Base-by-base conservation (phyloP, 352 stramenopile genomes). In the Discostella stelligera region DNA sequence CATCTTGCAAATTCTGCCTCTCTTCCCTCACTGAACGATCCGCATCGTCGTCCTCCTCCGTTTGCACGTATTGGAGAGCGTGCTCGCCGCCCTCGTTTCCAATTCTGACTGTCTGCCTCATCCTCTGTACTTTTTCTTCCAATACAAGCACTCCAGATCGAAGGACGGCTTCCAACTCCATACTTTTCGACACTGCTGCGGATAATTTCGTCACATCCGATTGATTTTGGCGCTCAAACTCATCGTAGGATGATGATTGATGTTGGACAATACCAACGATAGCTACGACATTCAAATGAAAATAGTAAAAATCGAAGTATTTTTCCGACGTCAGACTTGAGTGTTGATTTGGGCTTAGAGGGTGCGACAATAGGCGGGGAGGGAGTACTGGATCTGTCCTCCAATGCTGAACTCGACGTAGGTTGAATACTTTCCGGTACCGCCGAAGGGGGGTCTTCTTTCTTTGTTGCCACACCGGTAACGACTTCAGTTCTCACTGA, bases 111-210 rank as follows among this genome's bases (percentile, higher is more conserved):
- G 46, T 20, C 11, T 46, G 16, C 14, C 50, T 49, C 39, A 48
- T 37, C 50, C 10, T 54, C 25, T 27, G 23, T n/a, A 67, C 50
- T 41, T 55, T 46, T 60, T 56, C 21, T 60, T 59, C 46, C 46
- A 60, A 21, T 46, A 61, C 53, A n/a, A 10, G 25, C 9, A 61
- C 23, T 5, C 53, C 53, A 7, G 53, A 61, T 48, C 53, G 53
- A 37, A 61, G 53, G 13, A 61, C 30, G 6, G 53, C 53, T 23
- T 61, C 53, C 53, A 61, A 27, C 18, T 61, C 53, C 0, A 23
- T 27, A 61, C 53, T 61, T 41, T 14, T 46, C 13, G 53, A 48
- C 2, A 61, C 10, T 13, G 5, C 3, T 11, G 8, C 11, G 23
- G 10, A n/a, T 27, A 61, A 37, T 46, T 1, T 20, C 21, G 30